These are phyloP conservation scores for Phragmites australis DNA, from an alignment of 176 grass and related monocot genomes.

Conservation along the genomic window DNA sequence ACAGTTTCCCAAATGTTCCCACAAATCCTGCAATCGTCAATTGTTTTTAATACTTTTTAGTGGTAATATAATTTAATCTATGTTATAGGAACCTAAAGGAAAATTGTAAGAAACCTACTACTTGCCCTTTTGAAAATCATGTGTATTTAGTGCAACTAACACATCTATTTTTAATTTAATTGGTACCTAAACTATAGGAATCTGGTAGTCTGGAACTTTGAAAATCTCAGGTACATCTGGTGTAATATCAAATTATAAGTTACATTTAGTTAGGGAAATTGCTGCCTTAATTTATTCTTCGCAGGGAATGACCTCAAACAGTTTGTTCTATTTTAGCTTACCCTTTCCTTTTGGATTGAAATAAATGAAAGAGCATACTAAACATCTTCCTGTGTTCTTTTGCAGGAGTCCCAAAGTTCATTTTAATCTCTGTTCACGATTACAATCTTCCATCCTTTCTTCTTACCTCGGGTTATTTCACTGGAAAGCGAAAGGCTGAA, in stretches of 20 bases:
- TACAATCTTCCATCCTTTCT: conserved; percentile 92
- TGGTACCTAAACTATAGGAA: not conserved
- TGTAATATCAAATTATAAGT: not conserved
- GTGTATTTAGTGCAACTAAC: not conserved
- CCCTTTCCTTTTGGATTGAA: not conserved
- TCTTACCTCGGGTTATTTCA: conserved; percentile 82
- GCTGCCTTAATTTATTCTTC: not conserved
- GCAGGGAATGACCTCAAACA: not conserved
- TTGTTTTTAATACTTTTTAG: not conserved
- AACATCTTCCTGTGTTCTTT: conserved; percentile 35
- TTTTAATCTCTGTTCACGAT: conserved; percentile 95
- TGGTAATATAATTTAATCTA: not conserved
- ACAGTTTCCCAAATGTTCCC: not conserved
- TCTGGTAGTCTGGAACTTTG: not conserved
- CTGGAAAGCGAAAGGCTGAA: conserved; percentile 90
- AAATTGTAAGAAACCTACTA: not conserved
- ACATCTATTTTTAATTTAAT: not conserved
- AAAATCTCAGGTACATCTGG: not conserved
- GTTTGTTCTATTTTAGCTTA: not conserved
- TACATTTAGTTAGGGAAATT: not conserved
- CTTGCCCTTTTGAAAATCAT: not conserved
- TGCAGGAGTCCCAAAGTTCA: conserved; percentile 81
- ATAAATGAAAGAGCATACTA: conserved; percentile 9
- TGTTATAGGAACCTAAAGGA: not conserved
- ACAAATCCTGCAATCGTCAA: not conserved